Evolutionary conservation across 2,329 filamentous ascomycete species (phyloP).

Genomic region (Coniochaeta sp.): DNA sequence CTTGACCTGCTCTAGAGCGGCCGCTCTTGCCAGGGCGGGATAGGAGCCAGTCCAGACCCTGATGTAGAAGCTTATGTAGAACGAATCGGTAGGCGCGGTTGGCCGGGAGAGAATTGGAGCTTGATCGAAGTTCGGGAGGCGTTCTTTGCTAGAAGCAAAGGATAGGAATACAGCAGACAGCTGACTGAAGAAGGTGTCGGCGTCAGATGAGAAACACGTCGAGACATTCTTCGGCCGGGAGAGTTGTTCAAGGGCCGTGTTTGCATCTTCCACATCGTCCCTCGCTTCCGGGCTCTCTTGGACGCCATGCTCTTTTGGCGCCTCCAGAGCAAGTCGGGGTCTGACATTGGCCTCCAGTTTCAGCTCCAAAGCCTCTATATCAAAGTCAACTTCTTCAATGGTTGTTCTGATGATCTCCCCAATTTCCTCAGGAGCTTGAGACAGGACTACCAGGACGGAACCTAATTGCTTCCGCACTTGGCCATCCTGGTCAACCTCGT

Average conservation of each 20-base stretch:
- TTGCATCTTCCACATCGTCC: slow-evolving; percentile 25
- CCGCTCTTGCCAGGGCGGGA: slow-evolving; percentile 59
- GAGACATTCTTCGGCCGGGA: slow-evolving; percentile 21
- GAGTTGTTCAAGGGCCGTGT: slow-evolving; percentile 30
- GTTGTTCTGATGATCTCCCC: slow-evolving; percentile 60
- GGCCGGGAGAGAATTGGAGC: slow-evolving; percentile 46
- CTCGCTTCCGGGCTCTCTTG: slow-evolving; percentile 13
- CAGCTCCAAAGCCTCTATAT: slow-evolving; percentile 69
- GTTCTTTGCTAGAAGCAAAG: slow-evolving; percentile 37
- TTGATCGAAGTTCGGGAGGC: slow-evolving; percentile 44
- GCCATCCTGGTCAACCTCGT: slow-evolving; percentile 45
- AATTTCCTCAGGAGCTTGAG: slow-evolving; percentile 48
- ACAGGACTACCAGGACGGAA: slow-evolving; percentile 58
- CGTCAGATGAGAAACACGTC: slow-evolving; percentile 44
- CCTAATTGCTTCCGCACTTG: slow-evolving; percentile 57
- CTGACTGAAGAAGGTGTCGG: slow-evolving; percentile 48
- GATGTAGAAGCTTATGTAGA: slow-evolving; percentile 70
- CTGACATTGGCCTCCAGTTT: slow-evolving; percentile 65
- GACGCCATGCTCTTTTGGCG: slow-evolving; percentile 35
- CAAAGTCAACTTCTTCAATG: slow-evolving; percentile 59
- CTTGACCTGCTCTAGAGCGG: slow-evolving; percentile 61
- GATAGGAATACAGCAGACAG: slow-evolving; percentile 52
- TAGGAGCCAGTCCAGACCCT: slow-evolving; percentile 67
- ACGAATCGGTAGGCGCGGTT: slow-evolving; percentile 49
- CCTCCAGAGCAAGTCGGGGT: slow-evolving; percentile 40